phyloP scores from a whole-genome alignment of 2,329 filamentous ascomycete genomes.

The Botrytis fragariae region DNA sequence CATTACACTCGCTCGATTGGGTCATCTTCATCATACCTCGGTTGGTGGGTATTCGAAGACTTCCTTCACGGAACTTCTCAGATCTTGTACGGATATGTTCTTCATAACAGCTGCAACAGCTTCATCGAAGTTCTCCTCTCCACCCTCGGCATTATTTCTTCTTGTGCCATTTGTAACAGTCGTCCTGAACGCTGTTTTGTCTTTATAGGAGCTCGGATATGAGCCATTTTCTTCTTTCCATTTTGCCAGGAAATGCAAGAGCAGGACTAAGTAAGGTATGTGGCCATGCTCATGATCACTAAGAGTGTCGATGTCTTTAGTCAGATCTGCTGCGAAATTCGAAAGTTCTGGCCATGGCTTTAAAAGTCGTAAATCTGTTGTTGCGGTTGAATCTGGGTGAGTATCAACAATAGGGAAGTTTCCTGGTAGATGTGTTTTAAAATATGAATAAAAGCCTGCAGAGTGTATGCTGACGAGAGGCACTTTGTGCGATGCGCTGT shows the following conservation, averaged over 20 bases:
- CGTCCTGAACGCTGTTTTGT: slow-evolving; percentile 80
- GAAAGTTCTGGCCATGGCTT: slow-evolving; percentile 81
- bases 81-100: slow-evolving; percentile 66
- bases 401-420: slow-evolving; percentile 93
- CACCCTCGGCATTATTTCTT: slow-evolving; percentile 73
- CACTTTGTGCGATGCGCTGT: slow-evolving; percentile 56
- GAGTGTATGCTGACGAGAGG: slow-evolving; percentile 83
- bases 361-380: slow-evolving; percentile 78
- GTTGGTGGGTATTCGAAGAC: slow-evolving; percentile 67
- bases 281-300: slow-evolving; percentile 84
- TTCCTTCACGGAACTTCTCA: slow-evolving; percentile 69
- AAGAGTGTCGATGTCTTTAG: slow-evolving; percentile 65
- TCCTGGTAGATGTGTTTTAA: slow-evolving; percentile 74
- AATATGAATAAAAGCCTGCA: slow-evolving; percentile 88
- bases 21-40: slow-evolving; percentile 51
- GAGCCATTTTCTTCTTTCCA: slow-evolving; percentile 76
- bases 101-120: slow-evolving; percentile 85
- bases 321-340: slow-evolving; percentile 64
- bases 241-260: slow-evolving; percentile 76
- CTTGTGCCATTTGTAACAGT: slow-evolving; percentile 66
- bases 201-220: slow-evolving; percentile 71
- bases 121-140: slow-evolving; percentile 96
- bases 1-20: slow-evolving; percentile 34
- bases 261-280: slow-evolving; percentile 78
- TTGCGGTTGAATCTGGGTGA: slow-evolving; percentile 84